Conservation (phyloP, 495 filamentous ascomycete species). For the Viridothelium virens region DNA sequence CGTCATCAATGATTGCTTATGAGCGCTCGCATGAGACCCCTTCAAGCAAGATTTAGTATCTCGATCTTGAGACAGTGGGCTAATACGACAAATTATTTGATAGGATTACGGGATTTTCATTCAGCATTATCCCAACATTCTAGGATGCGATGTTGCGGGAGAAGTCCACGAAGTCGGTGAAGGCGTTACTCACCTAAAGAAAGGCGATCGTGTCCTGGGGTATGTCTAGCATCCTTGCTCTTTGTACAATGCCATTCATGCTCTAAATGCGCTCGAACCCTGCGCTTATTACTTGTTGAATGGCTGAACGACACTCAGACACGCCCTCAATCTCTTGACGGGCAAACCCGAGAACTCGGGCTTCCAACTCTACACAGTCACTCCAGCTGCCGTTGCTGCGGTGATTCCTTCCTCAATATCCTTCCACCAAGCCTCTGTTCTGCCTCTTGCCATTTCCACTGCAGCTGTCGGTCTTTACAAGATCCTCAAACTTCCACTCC, state of each 20-base stretch:
- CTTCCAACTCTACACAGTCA: constrained; percentile 45
- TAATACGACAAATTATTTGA: constrained; percentile 14
- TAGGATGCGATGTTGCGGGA: constrained; percentile 41
- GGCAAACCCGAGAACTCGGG: constrained; percentile 29
- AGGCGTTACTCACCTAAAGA: constrained; percentile 38
- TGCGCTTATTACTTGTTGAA: not conserved
- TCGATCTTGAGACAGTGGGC: not conserved
- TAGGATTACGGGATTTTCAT: constrained; percentile 29
- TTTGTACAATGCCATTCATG: not conserved
- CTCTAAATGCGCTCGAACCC: not conserved
- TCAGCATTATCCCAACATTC: constrained; percentile 37
- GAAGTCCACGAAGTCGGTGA: constrained; percentile 39
- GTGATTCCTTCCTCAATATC: constrained; percentile 42
- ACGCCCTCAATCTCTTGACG: constrained; percentile 28
- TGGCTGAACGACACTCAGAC: constrained; percentile 20
- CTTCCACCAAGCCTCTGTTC: constrained; percentile 42
- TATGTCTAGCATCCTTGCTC: constrained; percentile 15
- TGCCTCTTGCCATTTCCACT: constrained; percentile 50
- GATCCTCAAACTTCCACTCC: constrained; percentile 37
- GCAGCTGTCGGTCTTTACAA: constrained; percentile 46
- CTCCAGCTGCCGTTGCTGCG: constrained; percentile 34
- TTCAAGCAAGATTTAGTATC: too few relatives aligned
- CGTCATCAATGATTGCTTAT: not conserved
- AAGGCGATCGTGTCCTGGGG: constrained; percentile 41
- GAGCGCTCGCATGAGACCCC: not conserved